Base-by-base conservation (phyloP, 2,329 filamentous ascomycete species). In the Aspergillus ochraceoroseus region DNA sequence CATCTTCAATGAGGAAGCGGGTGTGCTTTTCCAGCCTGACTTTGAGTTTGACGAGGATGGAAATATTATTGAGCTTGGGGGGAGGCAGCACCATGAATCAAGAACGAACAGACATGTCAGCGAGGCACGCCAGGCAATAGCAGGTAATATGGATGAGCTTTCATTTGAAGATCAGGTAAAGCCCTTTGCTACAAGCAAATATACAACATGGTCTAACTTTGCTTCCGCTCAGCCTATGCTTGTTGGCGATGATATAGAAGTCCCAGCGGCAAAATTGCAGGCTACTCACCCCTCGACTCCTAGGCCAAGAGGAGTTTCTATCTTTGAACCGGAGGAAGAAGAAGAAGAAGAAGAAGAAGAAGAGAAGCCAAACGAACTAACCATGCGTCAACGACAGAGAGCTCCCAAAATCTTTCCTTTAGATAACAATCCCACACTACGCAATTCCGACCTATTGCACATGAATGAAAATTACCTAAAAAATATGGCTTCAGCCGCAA, bases 31-130 rank as follows among this genome's bases (percentile, higher is more conserved):
- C 22, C 74, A 79, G n/a, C 67, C 71, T 14, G 73, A 74, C 37
- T 80, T 84, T 50, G 73, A 71, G 25, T 75, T 83, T 48, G 79
- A 81, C 48, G 76, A 72, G 9, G 72, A 83, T 44, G 80, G 79
- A 5, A 75, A 77, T 47, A 62, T 83, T 4, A 57, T 76, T 19
- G 75, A 79, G 35, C 56, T 75, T 30, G 51, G 51, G 17, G 35
- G 23, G 7, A 41, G 28, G 3, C 30, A 46, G 9, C 32, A 35
- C 12, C 42, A 19, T 28, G 47, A 32, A 33, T 40, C 14, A 44
- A 41, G 25, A 56, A 19, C 40, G 33, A 32, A 38, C 44, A 48
- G 48, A 20, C 34, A 52, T 7, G 51, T 49, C 20, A 61, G 54
- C 48, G 65, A 65, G 37, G 56, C 59, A 30, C 61, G 54, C 29